phyloP scores from a whole-genome alignment of 2,329 filamentous ascomycete species.

The Epichloe typhina region DNA sequence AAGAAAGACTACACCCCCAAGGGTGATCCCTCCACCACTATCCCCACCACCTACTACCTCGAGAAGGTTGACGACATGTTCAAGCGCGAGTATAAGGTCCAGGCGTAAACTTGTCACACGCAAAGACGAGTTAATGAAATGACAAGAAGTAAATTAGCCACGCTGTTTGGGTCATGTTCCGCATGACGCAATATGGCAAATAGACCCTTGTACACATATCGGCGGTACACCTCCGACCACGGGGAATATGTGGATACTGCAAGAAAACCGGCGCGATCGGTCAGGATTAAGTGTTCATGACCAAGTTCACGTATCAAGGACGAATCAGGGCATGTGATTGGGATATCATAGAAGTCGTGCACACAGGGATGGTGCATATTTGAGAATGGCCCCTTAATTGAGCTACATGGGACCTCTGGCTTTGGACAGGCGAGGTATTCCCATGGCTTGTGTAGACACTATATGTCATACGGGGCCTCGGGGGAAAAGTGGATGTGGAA shows the following conservation, averaged over 20 bases:
- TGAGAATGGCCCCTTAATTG: conserved; percentile 4
- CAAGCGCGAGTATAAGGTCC: conserved; percentile 64
- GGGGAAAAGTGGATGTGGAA: background rate
- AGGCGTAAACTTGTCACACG: conserved; percentile 39
- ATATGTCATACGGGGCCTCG: background rate
- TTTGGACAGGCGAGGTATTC: background rate
- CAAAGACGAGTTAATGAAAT: background rate
- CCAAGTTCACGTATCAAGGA: conserved; percentile 6
- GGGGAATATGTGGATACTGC: background rate
- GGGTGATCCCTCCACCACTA: conserved; percentile 54
- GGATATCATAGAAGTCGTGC: conserved; percentile 5
- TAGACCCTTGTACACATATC: conserved; percentile 1
- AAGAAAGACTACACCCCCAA: conserved; percentile 65
- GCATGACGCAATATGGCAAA: background rate
- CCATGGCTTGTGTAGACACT: conserved; percentile 7
- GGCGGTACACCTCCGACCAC: conserved; percentile 2
- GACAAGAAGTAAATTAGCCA: conserved; percentile 1
- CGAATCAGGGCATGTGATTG: conserved; percentile 4
- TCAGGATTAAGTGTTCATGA: conserved; percentile 2
- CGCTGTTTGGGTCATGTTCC: conserved; percentile 3
- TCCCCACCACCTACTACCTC: conserved; percentile 62
- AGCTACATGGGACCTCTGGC: background rate
- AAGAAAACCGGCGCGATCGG: background rate
- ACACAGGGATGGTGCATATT: conserved; percentile 1
- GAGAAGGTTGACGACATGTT: conserved; percentile 75